These are phyloP conservation scores for Fusarium kyushuense DNA, from an alignment of 2,329 filamentous ascomycete species.

Conservation along the genomic window DNA sequence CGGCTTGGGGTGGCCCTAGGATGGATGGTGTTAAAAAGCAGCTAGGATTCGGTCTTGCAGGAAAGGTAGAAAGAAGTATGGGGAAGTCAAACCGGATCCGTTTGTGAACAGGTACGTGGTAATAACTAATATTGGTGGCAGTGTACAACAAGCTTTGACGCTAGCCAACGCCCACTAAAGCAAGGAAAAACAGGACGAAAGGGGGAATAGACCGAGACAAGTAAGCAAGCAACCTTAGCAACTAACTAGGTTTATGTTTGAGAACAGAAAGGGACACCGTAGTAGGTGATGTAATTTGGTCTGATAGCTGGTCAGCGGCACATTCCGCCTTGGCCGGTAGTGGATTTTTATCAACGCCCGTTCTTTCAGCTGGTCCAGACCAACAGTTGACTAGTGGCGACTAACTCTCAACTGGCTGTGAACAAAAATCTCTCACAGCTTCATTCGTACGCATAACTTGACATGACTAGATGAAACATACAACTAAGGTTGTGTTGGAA, in stretches of 20 bases:
- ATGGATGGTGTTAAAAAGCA: not conserved
- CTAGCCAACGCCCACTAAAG: constrained; percentile 3
- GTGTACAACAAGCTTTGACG: constrained; percentile 20
- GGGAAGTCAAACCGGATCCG: constrained; percentile 21
- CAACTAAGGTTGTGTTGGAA: not conserved
- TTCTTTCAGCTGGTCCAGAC: not conserved
- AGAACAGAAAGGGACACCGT: not conserved
- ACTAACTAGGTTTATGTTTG: not conserved
- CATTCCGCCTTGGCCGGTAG: constrained; percentile 2
- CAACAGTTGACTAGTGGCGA: not conserved
- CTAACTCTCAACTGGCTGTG: not conserved
- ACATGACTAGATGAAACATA: not conserved
- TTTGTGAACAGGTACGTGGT: constrained; percentile 8
- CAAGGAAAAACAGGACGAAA: not conserved
- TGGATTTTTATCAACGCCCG: not conserved
- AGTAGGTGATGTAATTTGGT: constrained; percentile 10
- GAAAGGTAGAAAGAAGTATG: not conserved
- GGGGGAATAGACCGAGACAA: constrained; percentile 11
- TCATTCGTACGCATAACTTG: not conserved
- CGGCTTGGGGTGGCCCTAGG: not conserved
- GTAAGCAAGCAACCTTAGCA: not conserved
- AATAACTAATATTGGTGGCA: not conserved
- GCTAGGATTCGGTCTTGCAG: not conserved
- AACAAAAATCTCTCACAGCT: not conserved
- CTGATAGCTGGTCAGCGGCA: not conserved